Evolutionary conservation across 805 yeast genomes (phyloP).

Genomic region (Candida methanosorbosa): DNA sequence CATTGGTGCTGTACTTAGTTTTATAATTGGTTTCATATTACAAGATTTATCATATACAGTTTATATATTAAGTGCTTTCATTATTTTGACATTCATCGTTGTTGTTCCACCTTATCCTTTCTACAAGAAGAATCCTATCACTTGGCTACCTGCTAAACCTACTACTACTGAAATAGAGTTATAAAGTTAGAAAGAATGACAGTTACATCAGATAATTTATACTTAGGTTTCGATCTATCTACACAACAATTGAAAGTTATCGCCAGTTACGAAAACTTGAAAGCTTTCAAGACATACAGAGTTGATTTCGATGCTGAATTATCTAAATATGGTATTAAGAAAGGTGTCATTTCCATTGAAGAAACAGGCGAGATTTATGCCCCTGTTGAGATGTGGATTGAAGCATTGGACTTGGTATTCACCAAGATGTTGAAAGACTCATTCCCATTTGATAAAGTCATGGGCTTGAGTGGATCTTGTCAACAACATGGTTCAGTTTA

Average conservation of each 20-base stretch:
- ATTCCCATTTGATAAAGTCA: constrained; percentile 53
- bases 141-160: constrained; percentile 37
- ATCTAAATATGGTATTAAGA: constrained; percentile 50
- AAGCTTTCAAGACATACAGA: constrained; percentile 45
- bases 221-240: constrained; percentile 76
- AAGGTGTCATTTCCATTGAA: constrained; percentile 60
- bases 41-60: constrained; percentile 35
- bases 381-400: constrained; percentile 89
- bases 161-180: constrained; percentile 9
- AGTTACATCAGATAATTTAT: constrained; percentile 19
- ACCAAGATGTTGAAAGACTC: constrained; percentile 35
- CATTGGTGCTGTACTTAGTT: constrained; percentile 28
- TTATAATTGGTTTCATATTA: constrained; percentile 37
- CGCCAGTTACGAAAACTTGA: constrained; percentile 46
- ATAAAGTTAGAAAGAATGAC: constrained; percentile 7
- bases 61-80: constrained; percentile 28
- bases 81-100: constrained; percentile 24
- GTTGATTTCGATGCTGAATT: constrained; percentile 68
- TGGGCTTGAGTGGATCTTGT: constrained; percentile 74
- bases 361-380: constrained; percentile 56
- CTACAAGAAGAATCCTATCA: constrained; percentile 40
- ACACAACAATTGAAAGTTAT: constrained; percentile 84
- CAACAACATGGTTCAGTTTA: constrained; percentile 91
- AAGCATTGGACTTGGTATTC: constrained; percentile 64
- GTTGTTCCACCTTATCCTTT: constrained; percentile 53